Conservation (phyloP, 768 basidiomycete genomes). For the Cyclocybe aegerita region DNA sequence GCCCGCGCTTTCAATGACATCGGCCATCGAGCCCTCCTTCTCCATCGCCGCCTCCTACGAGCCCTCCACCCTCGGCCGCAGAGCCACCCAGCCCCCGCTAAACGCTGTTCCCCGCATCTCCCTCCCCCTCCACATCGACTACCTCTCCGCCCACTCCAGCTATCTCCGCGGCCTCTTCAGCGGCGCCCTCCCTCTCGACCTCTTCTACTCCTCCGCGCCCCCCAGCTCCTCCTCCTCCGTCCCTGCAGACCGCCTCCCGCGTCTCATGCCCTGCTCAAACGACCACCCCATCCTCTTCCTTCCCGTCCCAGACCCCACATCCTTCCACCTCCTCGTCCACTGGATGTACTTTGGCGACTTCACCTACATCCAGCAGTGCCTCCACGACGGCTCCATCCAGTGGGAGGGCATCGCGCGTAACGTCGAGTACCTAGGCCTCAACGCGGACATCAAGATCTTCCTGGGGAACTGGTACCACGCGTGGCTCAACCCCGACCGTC, state of each 20-base stretch:
- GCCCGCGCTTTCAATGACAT: slow-evolving; percentile 26
- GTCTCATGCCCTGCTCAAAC: slow-evolving; percentile 63
- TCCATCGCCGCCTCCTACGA: slow-evolving; percentile 35
- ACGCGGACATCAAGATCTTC: slow-evolving; percentile 73
- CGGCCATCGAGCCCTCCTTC: slow-evolving; percentile 28
- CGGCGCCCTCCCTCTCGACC: slow-evolving; percentile 61
- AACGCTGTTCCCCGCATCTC: slow-evolving; percentile 56
- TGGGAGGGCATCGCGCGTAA: slow-evolving; percentile 91
- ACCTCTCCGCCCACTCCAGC: slow-evolving; percentile 78
- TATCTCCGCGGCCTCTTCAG: slow-evolving; percentile 72
- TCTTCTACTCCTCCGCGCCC: slow-evolving; percentile 41
- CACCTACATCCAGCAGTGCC: slow-evolving; percentile 61
- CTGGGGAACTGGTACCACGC: slow-evolving; percentile 73
- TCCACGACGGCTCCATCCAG: slow-evolving; percentile 61
- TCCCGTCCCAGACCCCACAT: slow-evolving; percentile 72
- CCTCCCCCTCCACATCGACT: slow-evolving; percentile 75
- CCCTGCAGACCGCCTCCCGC: slow-evolving; percentile 58
- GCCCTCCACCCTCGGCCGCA: slow-evolving; percentile 42
- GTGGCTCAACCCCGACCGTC: slow-evolving; percentile 49
- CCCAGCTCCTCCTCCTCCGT: slow-evolving; percentile 33
- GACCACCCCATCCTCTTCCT: slow-evolving; percentile 71
- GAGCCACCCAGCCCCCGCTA: slow-evolving; percentile 51
- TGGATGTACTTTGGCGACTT: slow-evolving; percentile 84
- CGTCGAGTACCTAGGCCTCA: slow-evolving; percentile 83
- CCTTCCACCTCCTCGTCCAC: slow-evolving; percentile 70